A percentile compares a stretch with the other conserved stretches of the same genome.
These are phyloP conservation scores for Penicillium sp. DNA, from an alignment of 2,329 filamentous ascomycete genomes.

Conservation along the genomic window DNA sequence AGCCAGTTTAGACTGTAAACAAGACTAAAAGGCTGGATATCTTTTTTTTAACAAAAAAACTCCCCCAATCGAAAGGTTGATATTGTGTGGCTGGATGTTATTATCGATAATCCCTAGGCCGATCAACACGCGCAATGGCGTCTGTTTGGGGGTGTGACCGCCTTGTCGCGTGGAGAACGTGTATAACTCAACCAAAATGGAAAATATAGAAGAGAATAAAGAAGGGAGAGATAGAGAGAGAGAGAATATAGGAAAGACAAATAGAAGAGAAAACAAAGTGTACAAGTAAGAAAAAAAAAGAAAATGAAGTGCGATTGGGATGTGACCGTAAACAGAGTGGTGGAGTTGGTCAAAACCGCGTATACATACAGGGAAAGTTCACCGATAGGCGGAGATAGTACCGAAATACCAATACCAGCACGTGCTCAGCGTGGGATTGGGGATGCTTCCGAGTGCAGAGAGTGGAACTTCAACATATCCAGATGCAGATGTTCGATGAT, in stretches of 20 bases:
- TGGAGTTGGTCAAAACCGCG: constrained; percentile 18
- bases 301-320: constrained; percentile 17
- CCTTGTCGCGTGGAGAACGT: constrained; percentile 31
- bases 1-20: constrained; percentile 1
- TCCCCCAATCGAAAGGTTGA: constrained; percentile 3
- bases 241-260: constrained; percentile 17
- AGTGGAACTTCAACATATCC: constrained; percentile 3
- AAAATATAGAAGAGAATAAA: neutral
- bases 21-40: constrained; percentile 4
- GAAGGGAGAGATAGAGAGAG: neutral
- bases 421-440: constrained; percentile 23
- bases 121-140: constrained; percentile 30
- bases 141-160: constrained; percentile 31
- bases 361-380: constrained; percentile 14
- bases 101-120: constrained; percentile 31
- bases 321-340: constrained; percentile 28
- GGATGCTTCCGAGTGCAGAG: constrained; percentile 27
- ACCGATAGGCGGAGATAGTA: neutral
- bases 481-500: neutral
- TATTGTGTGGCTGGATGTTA: constrained; percentile 28
- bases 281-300: constrained; percentile 16
- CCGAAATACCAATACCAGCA: constrained; percentile 23
- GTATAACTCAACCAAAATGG: constrained; percentile 10
- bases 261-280: constrained; percentile 6
- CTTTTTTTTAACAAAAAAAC: neutral